Evolutionary conservation across 2,329 filamentous ascomycete species (phyloP), one percentile per base, ranked within the genome.

Genomic region (Myriosclerotinia curreyana): DNA sequence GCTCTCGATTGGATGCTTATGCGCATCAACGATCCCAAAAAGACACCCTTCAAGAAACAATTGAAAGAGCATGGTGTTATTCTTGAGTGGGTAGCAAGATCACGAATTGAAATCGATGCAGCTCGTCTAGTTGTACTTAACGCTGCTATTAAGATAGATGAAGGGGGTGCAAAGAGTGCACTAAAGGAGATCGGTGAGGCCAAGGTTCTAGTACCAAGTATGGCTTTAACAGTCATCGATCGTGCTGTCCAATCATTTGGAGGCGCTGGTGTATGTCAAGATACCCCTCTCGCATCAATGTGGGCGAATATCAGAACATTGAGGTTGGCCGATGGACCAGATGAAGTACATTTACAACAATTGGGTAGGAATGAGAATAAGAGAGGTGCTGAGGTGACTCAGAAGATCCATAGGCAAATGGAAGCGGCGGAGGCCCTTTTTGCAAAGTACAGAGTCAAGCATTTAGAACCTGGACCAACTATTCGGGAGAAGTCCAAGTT

Each of bases 1-100:
- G 95, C 93, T 0, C 85, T 99, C 31, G 94, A 98, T 74, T 96
- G 91, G 89, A 90, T 98, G 85, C 84, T 99, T 65, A 90, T 92
- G 72, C 89, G 95, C 67, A 88, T 96, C 79, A 98, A 98, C 79
- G 94, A 99, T 79, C 86, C 91, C 59, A 82, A 80, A 72, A 97
- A 97, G 83, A 92, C 88, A 73, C 89, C 95, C 0, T 99, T 99
- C 75, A 92, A 92, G 74, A 91, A 96, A 79, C 83, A 87, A 64
- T 85, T 99, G 50, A 84, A 86, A 74, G 86, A 96, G 75, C 95
- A 99, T 78, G 95, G 94, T 71, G 91, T 97, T 46, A 94, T 97
- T 77, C 86, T 98, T 49, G 92, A 97, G 76, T 96, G 95, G 84
- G 91, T 98, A 46, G 95, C 95, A 51, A 90, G 88, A 74, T 95